Percentiles rank a stretch among this genome's conserved stretches.
phyloP scores from a whole-genome alignment of 1,139 yeast species.

The Meyerozyma athensensis region DNA sequence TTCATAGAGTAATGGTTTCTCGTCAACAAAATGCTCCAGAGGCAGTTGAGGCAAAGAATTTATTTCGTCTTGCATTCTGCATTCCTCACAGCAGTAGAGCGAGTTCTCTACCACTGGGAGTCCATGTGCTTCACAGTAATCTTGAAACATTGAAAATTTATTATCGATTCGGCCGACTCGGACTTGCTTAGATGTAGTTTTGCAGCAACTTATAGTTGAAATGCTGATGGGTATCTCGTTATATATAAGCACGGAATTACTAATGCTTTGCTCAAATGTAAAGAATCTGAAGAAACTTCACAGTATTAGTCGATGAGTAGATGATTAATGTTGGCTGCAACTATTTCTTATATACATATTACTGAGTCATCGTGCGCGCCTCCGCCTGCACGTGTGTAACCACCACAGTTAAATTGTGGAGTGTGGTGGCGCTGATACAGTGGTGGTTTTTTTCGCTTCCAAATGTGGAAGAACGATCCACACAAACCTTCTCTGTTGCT shows the following conservation, averaged over 20 bases:
- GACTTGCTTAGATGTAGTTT: not conserved
- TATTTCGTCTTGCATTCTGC: slow-evolving; percentile 10
- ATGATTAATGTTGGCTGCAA: not conserved
- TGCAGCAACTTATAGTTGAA: too few species aligned
- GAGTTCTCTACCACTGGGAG: slow-evolving; percentile 14
- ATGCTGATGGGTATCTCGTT: too few species aligned
- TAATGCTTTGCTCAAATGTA: too few species aligned
- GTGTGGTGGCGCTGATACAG: slow-evolving; percentile 1
- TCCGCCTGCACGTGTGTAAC: slow-evolving; percentile 3
- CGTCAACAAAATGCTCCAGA: not conserved
- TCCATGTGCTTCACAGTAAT: slow-evolving; percentile 18
- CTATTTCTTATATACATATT: not conserved
- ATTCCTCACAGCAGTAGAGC: slow-evolving; percentile 18
- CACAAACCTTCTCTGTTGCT: too few species aligned
- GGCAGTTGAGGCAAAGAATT: slow-evolving; percentile 1
- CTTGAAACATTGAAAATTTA: slow-evolving; percentile 16
- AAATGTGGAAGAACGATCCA: not conserved
- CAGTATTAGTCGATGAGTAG: not conserved
- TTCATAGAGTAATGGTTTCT: not conserved
- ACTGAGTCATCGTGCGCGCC: slow-evolving; percentile 2
- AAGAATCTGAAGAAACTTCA: too few species aligned
- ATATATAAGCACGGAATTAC: too few species aligned
- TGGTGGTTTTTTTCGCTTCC: not conserved
- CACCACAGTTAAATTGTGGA: slow-evolving; percentile 1
- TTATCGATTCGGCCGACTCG: not conserved